Conservation (phyloP, 306 rosid species). For the Gynostemma pentaphyllum region DNA sequence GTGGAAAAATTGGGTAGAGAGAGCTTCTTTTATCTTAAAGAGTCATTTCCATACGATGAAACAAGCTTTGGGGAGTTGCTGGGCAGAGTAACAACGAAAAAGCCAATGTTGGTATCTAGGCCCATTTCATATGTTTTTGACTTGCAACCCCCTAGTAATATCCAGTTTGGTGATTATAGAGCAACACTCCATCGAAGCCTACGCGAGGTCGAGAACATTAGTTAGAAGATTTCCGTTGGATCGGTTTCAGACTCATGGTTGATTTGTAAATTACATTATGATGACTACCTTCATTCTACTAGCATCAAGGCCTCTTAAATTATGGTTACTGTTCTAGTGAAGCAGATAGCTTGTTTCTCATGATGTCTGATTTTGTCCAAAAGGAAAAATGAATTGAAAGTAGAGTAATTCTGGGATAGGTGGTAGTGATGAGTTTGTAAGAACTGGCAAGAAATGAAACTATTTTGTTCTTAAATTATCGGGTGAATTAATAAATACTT, state of each 20-base stretch:
- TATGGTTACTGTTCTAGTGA: neutral
- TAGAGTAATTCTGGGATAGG: no score
- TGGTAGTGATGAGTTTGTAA: no score
- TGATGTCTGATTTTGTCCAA: neutral
- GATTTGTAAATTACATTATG: neutral
- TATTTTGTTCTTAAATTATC: no score
- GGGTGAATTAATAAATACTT: no score
- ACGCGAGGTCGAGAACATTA: constrained; percentile 9
- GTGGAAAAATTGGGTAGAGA: constrained; percentile 68
- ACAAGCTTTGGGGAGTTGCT: constrained; percentile 43
- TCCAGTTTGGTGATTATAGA: constrained; percentile 30
- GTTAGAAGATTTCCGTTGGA: neutral
- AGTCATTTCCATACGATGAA: constrained; percentile 68
- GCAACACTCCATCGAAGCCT: constrained; percentile 21
- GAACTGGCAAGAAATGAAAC: no score
- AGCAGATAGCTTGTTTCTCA: neutral
- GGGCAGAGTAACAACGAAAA: constrained; percentile 28
- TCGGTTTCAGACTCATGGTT: neutral
- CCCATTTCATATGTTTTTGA: constrained; percentile 54
- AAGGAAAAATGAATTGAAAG: neutral
- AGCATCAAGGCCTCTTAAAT: neutral
- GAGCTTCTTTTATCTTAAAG: constrained; percentile 45
- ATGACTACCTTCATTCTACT: neutral
- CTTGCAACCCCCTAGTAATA: constrained; percentile 29
- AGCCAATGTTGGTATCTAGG: constrained; percentile 43